Base-by-base conservation (phyloP, 441 rosid species). In the Arabidopsis lyrata region DNA sequence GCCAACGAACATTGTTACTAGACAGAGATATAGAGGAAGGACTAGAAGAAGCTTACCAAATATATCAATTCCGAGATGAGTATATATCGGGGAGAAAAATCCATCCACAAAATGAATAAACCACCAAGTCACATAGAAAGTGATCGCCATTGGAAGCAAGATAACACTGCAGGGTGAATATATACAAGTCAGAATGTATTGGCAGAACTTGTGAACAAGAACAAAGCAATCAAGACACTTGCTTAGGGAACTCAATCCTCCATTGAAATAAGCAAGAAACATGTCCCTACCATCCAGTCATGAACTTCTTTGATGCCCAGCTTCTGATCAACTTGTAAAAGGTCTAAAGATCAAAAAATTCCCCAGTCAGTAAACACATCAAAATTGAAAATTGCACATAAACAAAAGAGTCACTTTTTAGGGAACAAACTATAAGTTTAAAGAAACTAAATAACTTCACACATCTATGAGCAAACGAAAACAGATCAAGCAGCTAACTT, bases 81-180 rank as follows among this genome's bases (percentile, higher is more conserved):
- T 83, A 82, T 91, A 93, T 38, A 95, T 93, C 5, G 98, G 99
- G 57, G 98, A 95, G 89, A 95, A 95, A 72, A 95, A 95, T 11
- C 99, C 89, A 82, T 95, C 98, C 29, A 95, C 97, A 61, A 95
- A 91, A 88, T 93, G 98, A 86, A 95, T 87, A 75, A 95, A 95
- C 99, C 99, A 95, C 99, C 99, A 95, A 5, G 99, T 95, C 60
- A 91, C 74, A 66, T 93, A 95, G 87, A 95, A 95, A 64, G 97
- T 95, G 76, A 91, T 83, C 3, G 97, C 96, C 74, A 95, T 90
- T 13, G 98, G 99, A 64, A 95, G 88, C 61, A 95, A 81, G 82
- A 95, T 95, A 70, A 93, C 99, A 78, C 99, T 95, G 91, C 27
- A 22, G 27, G 27, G 27, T 22, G 27, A 22, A 2, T 22, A 22